These are phyloP conservation scores for Moesziomyces globuligerus DNA, from an alignment of 1,284 basidiomycete species.

Conservation along the genomic window DNA sequence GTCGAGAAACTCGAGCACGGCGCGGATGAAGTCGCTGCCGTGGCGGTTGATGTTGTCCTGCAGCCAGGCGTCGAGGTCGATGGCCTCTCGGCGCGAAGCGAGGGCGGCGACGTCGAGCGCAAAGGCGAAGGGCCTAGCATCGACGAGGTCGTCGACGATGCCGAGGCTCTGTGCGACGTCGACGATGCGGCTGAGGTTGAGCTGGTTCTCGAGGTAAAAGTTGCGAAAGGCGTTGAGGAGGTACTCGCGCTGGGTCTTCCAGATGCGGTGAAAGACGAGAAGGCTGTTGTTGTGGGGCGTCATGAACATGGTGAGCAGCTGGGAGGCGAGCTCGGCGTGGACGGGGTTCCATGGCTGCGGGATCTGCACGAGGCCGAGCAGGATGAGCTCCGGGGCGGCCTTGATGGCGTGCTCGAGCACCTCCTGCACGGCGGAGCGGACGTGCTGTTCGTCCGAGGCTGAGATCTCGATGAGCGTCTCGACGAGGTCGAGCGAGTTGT, in stretches of 20 bases:
- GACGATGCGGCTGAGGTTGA: slow-evolving; percentile 91
- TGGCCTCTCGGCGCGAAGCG: slow-evolving; percentile 88
- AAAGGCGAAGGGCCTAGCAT: slow-evolving; percentile 86
- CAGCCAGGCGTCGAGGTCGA: slow-evolving; percentile 96
- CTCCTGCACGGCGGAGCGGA: slow-evolving; percentile 57
- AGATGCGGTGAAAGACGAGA: slow-evolving; percentile 94
- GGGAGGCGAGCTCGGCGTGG: slow-evolving; percentile 84
- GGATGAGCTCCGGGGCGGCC: slow-evolving; percentile 90
- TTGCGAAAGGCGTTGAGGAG: slow-evolving; percentile 87
- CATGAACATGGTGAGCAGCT: slow-evolving; percentile 89
- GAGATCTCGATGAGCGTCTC: slow-evolving; percentile 87
- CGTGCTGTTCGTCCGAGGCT: slow-evolving; percentile 78
- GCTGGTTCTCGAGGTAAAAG: slow-evolving; percentile 89
- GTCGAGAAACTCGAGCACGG: slow-evolving; percentile 68
- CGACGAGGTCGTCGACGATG: slow-evolving; percentile 86
- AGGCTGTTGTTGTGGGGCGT: slow-evolving; percentile 91
- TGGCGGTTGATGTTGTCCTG: slow-evolving; percentile 82
- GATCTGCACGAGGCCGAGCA: slow-evolving; percentile 91
- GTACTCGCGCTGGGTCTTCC: slow-evolving; percentile 86
- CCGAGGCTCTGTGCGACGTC: slow-evolving; percentile 96
- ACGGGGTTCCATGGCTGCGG: slow-evolving; percentile 86
- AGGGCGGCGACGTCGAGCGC: slow-evolving; percentile 84
- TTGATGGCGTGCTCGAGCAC: slow-evolving; percentile 66
- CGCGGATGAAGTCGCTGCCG: slow-evolving; percentile 85
- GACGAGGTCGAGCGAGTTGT: slow-evolving; percentile 93